Evolutionary conservation across 2,329 filamentous ascomycete species (phyloP).

Genomic region (Fusarium buxicola): DNA sequence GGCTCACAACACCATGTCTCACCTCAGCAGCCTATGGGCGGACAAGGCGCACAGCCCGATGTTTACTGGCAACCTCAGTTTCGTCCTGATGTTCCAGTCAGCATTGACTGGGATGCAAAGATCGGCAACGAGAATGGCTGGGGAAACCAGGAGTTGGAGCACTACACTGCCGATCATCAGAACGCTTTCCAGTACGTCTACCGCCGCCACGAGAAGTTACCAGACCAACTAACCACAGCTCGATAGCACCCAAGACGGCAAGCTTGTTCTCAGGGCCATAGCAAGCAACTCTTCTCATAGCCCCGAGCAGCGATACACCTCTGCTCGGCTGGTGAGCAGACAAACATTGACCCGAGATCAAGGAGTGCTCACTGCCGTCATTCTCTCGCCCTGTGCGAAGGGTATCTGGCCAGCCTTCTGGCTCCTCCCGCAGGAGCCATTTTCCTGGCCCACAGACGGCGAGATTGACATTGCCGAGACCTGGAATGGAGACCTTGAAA

Average conservation of each 20-base stretch:
- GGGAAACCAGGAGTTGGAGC: constrained; percentile 71
- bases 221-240: not conserved
- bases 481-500: constrained; percentile 69
- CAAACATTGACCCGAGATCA: constrained; percentile 62
- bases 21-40: constrained; percentile 37
- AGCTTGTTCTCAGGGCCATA: constrained; percentile 65
- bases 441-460: constrained; percentile 68
- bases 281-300: constrained; percentile 50
- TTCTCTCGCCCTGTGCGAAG: constrained; percentile 63
- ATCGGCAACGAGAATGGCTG: constrained; percentile 68
- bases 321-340: constrained; percentile 65
- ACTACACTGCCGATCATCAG: constrained; percentile 61
- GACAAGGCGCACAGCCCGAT: constrained; percentile 16
- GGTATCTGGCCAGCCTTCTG: constrained; percentile 73
- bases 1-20: constrained; percentile 38
- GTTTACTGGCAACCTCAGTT: constrained; percentile 67
- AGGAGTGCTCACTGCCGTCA: constrained; percentile 64
- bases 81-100: constrained; percentile 58
- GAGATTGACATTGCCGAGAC: constrained; percentile 71
- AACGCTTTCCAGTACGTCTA: constrained; percentile 64
- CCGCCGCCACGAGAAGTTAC: not conserved
- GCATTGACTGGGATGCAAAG: constrained; percentile 65
- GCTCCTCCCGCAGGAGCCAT: constrained; percentile 68
- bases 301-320: constrained; percentile 62
- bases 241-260: constrained; percentile 58